Evolutionary conservation across 768 basidiomycete genomes (phyloP).

Genomic region (Suillus occidentalis): DNA sequence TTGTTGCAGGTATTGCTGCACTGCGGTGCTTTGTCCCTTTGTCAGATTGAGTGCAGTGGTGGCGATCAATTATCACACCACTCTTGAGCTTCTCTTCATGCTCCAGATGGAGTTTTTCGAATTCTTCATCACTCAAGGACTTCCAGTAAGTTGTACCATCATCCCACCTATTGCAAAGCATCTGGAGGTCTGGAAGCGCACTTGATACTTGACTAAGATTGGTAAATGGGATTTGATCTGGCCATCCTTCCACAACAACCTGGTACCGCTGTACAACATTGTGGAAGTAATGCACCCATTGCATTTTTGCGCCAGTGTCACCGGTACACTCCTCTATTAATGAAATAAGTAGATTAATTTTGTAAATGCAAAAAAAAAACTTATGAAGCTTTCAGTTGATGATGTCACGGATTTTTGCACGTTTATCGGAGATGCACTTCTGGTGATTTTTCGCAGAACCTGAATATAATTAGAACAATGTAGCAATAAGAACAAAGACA

Average conservation of each 20-base stretch:
- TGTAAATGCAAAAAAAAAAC: neutral
- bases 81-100: neutral
- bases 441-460: conserved; percentile 8
- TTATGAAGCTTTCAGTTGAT: neutral
- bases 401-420: neutral
- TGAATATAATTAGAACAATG: neutral
- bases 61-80: neutral
- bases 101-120: neutral
- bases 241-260: neutral
- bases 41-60: neutral
- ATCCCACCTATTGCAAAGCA: neutral
- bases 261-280: neutral
- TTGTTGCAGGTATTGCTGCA: neutral
- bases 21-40: neutral
- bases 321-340: neutral
- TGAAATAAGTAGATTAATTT: neutral
- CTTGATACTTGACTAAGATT: neutral
- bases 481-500: neutral
- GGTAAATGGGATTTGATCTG: neutral
- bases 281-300: conserved; percentile 3
- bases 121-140: neutral
- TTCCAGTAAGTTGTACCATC: neutral
- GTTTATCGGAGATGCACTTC: neutral
- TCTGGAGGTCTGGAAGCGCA: neutral
- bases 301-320: conserved; percentile 2